Conservation (phyloP, 305 asterid species). For the Fraxinus ornus region DNA sequence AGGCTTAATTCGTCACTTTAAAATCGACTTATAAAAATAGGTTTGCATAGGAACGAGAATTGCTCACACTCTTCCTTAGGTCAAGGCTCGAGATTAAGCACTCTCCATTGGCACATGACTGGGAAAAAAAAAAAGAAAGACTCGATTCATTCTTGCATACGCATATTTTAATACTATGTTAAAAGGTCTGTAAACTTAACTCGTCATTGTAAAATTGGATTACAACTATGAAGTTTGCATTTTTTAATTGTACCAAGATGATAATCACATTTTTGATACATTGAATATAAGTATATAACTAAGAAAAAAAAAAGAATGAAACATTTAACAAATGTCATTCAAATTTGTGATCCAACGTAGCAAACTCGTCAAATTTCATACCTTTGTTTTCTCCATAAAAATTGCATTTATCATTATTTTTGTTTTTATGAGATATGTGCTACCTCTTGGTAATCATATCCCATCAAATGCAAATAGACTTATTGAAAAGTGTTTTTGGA, state of each 20-base stretch:
- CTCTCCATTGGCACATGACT: not conserved
- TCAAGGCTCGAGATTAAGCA: not conserved
- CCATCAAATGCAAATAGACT: conserved; percentile 3
- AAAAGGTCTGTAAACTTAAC: not conserved
- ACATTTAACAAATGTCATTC: not conserved
- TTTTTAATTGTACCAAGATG: not conserved
- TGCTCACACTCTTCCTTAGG: not conserved
- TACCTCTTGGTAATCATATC: not conserved
- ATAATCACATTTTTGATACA: not conserved
- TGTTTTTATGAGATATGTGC: not conserved
- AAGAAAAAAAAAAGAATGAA: not conserved
- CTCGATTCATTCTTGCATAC: not conserved
- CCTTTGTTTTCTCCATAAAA: not conserved
- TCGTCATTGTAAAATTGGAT: not conserved
- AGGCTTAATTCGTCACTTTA: not conserved
- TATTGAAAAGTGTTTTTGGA: not conserved
- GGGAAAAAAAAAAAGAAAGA: not conserved
- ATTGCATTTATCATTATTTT: not conserved
- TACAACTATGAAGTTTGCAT: not conserved
- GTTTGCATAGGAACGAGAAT: not conserved
- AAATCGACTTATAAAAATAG: not conserved
- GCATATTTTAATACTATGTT: not conserved
- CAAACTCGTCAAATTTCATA: not conserved
- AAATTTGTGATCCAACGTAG: not conserved
- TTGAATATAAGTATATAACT: not conserved